Percentiles rank a stretch among this genome's conserved stretches.
Evolutionary conservation across 441 rosid genomes (phyloP).

Genomic region (Omphalea diandra): DNA sequence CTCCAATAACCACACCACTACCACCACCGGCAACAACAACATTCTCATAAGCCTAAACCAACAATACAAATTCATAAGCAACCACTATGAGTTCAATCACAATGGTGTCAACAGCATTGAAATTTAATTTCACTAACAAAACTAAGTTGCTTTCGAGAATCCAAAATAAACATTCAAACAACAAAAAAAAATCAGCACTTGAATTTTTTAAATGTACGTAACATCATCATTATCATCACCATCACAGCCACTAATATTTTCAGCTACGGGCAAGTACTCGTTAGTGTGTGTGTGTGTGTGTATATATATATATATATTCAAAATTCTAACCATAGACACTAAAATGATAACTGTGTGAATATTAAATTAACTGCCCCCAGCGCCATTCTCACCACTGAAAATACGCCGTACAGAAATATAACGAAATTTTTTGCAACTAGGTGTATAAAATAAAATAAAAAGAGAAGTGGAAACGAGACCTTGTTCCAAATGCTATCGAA

Average conservation of each 20-base stretch:
- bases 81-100: too few relatives aligned
- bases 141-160: neutral
- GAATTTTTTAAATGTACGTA: neutral
- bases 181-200: neutral
- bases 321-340: too few relatives aligned
- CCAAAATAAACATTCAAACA: neutral
- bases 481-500: conserved; percentile 99
- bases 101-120: neutral
- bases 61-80: too few relatives aligned
- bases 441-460: neutral
- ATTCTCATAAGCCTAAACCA: neutral
- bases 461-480: conserved; percentile 32
- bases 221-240: neutral
- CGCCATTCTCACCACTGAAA: too few relatives aligned
- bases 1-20: neutral
- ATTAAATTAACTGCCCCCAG: too few relatives aligned
- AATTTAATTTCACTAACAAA: neutral
- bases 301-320: too few relatives aligned
- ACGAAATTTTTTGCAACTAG: too few relatives aligned
- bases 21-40: neutral
- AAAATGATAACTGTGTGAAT: too few relatives aligned
- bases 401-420: neutral
- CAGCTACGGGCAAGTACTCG: neutral
- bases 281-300: too few relatives aligned
- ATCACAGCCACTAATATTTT: neutral